A percentile compares a stretch with the other conserved stretches of the same genome.
Conservation (phyloP, 2,329 filamentous ascomycete species). For the Ceratocystiopsis minuta region DNA sequence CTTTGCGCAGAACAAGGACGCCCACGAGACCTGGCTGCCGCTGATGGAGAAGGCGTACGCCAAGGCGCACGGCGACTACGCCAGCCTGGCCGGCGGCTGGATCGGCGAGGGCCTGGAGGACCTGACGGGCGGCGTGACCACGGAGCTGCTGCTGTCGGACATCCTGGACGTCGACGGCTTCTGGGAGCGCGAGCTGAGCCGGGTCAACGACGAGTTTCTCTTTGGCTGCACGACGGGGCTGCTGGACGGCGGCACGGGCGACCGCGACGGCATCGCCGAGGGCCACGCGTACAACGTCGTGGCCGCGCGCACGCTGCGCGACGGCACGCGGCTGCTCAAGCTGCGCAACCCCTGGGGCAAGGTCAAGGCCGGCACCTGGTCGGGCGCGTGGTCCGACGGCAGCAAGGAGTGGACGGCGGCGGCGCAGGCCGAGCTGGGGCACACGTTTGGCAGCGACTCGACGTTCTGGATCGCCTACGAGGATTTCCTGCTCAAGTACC, state of each 20-base stretch:
- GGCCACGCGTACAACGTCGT: conserved; percentile 44
- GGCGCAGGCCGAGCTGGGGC: conserved; percentile 53
- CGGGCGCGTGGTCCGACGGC: conserved; percentile 62
- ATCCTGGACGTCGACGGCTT: conserved; percentile 61
- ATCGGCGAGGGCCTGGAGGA: conserved; percentile 41
- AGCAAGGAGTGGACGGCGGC: conserved; percentile 72
- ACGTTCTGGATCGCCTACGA: conserved; percentile 43
- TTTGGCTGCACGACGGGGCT: conserved; percentile 41
- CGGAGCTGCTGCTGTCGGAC: conserved; percentile 46
- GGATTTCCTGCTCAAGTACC: conserved; percentile 40
- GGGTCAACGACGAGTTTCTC: conserved; percentile 61
- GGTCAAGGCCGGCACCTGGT: conserved; percentile 61
- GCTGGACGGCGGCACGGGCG: conserved; percentile 25
- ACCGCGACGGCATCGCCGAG: conserved; percentile 38
- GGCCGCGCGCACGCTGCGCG: conserved; percentile 32
- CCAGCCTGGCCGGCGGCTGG: conserved; percentile 56
- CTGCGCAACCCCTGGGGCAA: conserved; percentile 67
- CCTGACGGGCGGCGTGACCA: conserved; percentile 47
- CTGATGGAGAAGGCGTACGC: conserved; percentile 66
- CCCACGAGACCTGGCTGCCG: conserved; percentile 66
- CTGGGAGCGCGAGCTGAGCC: conserved; percentile 61
- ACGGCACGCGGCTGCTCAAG: conserved; percentile 44
- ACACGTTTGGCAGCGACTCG: conserved; percentile 62
- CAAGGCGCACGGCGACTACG: conserved; percentile 66
- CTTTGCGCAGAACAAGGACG: conserved; percentile 56